Evolutionary conservation across 2,329 filamentous ascomycete species (phyloP), one percentile per base, ranked within the genome.

Genomic region (Apiospora arundinis): DNA sequence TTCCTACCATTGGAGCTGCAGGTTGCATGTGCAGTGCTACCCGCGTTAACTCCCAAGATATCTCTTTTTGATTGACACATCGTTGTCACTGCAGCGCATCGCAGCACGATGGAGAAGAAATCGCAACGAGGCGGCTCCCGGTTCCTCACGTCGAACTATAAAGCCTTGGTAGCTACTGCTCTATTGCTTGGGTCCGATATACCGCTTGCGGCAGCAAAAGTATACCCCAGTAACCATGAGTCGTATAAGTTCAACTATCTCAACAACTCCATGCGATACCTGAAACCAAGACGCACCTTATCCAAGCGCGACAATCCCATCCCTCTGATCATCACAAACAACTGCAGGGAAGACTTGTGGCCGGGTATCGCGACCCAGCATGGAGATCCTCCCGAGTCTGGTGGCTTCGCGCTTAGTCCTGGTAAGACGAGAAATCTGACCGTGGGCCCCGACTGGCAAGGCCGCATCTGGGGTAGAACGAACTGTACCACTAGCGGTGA

Each of bases 381-480:
- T 66, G 93, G 93, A 28, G 88, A 87, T 18, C 91, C 91, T 0
- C 92, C 93, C 8, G 85, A 86, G 2, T 86, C 85, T 14, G 90
- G 89, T 25, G 94, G 93, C 11, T 96, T 95, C 78, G 86, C 90
- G 77, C 86, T 95, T 46, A 78, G 81, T 1, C 80, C 89, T 3
- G 90, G 91, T 63, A 83, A 86, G 45, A 90, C 86, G 70, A 88
- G 81, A 73, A 87, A 87, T 56, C 83, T 95, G 72, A 90, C 86
- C 69, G 92, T 96, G 32, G 89, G 90, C 14, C 84, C 88, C 68
- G 89, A 94, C 75, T 97, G 93, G 94, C 91, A 93, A 78, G 94
- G 94, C 12, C 89, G 94, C 70, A 85, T 96, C 40, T 96, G 93
- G 94, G 94, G 91, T 16, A 87, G 94, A 70, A 95, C 93, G 23